A percentile compares a stretch with the other conserved stretches of the same genome.
Conservation (phyloP, 1,139 yeast species). For the Saccharomyces pastorianus region DNA sequence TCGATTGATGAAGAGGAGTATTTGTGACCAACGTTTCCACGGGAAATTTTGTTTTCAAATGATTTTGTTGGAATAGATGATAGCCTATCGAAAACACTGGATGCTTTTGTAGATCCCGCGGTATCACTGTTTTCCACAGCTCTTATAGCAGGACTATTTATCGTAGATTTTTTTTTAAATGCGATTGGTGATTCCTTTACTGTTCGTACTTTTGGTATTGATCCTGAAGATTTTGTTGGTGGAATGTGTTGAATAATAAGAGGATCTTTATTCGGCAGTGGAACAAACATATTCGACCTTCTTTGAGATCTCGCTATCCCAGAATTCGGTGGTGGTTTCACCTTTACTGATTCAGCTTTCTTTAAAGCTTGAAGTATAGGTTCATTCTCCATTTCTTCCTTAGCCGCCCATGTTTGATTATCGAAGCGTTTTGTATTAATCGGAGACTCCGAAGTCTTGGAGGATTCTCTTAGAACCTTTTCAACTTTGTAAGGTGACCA, state of each 20-base stretch:
- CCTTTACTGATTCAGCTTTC: background rate
- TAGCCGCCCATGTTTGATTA: background rate
- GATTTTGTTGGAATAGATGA: constrained; percentile 28
- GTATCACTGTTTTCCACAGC: background rate
- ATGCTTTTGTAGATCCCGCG: constrained; percentile 2
- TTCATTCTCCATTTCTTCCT: background rate
- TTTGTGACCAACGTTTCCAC: constrained; percentile 4
- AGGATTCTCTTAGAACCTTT: constrained; percentile 10
- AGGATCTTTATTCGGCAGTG: constrained; percentile 31
- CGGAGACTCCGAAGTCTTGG: background rate
- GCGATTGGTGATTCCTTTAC: background rate
- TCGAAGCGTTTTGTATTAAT: background rate
- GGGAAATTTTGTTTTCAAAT: constrained; percentile 23
- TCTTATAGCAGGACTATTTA: background rate
- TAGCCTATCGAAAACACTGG: constrained; percentile 28
- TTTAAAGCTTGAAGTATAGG: background rate
- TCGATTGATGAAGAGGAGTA: constrained; percentile 20
- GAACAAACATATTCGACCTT: constrained; percentile 30
- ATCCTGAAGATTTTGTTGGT: constrained; percentile 5
- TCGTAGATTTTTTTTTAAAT: background rate
- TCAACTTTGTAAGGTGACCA: constrained; percentile 27
- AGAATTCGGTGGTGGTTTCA: background rate
- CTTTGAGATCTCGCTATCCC: constrained; percentile 16
- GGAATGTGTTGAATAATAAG: constrained; percentile 18
- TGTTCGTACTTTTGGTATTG: constrained; percentile 2